These are phyloP conservation scores for Monosporascus sp. DNA, from an alignment of 2,329 filamentous ascomycete genomes.

Conservation along the genomic window DNA sequence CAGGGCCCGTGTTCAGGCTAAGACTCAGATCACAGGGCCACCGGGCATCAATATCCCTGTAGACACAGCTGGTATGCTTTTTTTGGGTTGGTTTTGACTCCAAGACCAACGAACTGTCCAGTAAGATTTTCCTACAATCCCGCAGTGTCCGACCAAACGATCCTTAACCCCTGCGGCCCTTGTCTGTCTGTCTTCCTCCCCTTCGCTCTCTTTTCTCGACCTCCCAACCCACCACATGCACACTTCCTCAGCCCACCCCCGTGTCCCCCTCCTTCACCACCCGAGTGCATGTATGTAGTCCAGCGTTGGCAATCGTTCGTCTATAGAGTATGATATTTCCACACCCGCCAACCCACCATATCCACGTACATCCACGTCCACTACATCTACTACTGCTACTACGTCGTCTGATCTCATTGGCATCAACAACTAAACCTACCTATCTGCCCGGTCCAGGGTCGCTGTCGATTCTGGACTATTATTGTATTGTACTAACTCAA, in stretches of 20 bases:
- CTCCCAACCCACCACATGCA: neutral
- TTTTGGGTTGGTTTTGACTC: neutral
- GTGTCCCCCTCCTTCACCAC: conserved; percentile 10
- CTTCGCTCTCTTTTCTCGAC: neutral
- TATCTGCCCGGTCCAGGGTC: conserved; percentile 24
- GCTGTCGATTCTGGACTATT: conserved; percentile 5
- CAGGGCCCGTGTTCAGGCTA: neutral
- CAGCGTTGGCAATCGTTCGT: conserved; percentile 8
- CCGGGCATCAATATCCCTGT: neutral
- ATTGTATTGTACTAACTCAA: conserved; percentile 14
- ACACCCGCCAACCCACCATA: conserved; percentile 18
- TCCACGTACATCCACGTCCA: neutral
- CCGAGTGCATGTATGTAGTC: neutral
- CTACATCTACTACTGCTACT: neutral
- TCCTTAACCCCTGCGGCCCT: no score
- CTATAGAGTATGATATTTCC: conserved; percentile 27
- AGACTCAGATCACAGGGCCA: neutral
- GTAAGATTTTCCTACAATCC: neutral
- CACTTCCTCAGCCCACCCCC: conserved; percentile 7
- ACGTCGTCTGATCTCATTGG: neutral
- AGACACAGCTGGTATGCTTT: neutral
- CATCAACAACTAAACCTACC: conserved; percentile 5
- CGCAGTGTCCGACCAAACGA: neutral
- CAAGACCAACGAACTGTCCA: neutral
- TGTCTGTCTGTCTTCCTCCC: neutral